Conservation (phyloP, 2,329 filamentous ascomycete genomes). For the Fusarium verrucosum region DNA sequence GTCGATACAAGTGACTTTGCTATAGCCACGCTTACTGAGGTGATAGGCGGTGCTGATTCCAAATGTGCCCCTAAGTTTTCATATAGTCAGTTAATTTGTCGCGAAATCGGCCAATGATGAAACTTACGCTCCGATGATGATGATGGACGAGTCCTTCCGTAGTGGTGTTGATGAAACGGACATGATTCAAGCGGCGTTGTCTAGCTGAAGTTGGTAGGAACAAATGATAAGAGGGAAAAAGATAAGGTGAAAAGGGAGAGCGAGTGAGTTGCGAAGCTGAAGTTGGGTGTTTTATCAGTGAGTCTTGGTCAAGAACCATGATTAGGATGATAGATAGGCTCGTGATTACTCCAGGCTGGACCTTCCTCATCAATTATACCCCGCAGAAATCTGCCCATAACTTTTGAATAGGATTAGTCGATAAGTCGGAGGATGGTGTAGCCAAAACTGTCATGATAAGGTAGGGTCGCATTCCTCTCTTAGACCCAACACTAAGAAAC, state of each 20-base stretch:
- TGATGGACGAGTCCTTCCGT: slow-evolving; percentile 1
- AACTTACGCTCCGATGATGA: slow-evolving; percentile 6
- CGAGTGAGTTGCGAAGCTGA: background rate
- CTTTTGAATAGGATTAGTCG: background rate
- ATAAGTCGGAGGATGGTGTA: no score
- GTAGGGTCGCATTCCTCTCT: no score
- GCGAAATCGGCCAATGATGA: rapidly evolving
- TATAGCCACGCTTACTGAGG: slow-evolving; percentile 23
- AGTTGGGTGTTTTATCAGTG: background rate
- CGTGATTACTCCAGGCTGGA: background rate
- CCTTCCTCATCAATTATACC: background rate
- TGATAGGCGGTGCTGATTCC: slow-evolving; percentile 13
- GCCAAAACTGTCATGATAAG: background rate
- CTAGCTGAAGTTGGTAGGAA: background rate
- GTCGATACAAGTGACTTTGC: slow-evolving; percentile 29
- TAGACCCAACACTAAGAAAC: background rate
- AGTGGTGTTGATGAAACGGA: rapidly evolving
- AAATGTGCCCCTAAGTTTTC: background rate
- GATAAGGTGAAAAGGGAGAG: background rate
- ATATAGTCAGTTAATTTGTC: background rate
- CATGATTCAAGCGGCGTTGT: background rate
- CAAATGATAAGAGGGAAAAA: no score
- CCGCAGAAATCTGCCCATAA: background rate
- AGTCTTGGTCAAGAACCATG: background rate
- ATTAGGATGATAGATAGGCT: background rate